These are phyloP conservation scores for Fraxinus baroniana DNA, from an alignment of 305 asterid genomes.

Conservation along the genomic window DNA sequence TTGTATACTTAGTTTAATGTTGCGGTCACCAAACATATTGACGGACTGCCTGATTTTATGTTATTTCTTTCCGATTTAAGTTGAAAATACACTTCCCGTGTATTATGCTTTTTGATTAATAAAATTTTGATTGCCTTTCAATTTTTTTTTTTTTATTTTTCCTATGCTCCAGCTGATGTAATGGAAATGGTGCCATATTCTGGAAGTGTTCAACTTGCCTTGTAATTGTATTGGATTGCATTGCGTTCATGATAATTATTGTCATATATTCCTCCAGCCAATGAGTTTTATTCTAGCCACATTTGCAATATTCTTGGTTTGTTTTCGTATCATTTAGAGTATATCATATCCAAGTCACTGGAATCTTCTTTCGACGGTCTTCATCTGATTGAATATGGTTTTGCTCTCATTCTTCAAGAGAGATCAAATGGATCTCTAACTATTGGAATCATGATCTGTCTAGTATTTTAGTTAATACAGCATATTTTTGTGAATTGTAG, in stretches of 20 bases:
- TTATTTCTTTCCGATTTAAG: too few species aligned
- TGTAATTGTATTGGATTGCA: neutral
- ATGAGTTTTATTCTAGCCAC: neutral
- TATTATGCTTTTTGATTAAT: too few species aligned
- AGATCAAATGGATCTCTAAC: neutral
- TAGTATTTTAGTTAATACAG: neutral
- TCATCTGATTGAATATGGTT: neutral
- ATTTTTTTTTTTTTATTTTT: too few species aligned
- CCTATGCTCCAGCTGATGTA: neutral
- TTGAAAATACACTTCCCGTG: too few species aligned
- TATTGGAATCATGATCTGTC: slow-evolving; percentile 8
- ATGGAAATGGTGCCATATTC: neutral
- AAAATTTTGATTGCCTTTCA: too few species aligned
- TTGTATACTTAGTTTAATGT: too few species aligned
- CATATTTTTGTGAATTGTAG: neutral
- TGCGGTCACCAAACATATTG: too few species aligned
- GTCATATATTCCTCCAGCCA: neutral
- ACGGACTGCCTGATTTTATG: too few species aligned
- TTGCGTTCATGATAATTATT: neutral
- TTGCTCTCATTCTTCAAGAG: neutral
- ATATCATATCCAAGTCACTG: neutral
- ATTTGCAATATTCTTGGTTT: neutral
- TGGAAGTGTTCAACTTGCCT: neutral
- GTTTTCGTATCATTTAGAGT: neutral
- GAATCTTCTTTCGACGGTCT: slow-evolving; percentile 7